These are phyloP conservation scores for Penicillium digitatum DNA, from an alignment of 2,329 filamentous ascomycete genomes.

Conservation along the genomic window DNA sequence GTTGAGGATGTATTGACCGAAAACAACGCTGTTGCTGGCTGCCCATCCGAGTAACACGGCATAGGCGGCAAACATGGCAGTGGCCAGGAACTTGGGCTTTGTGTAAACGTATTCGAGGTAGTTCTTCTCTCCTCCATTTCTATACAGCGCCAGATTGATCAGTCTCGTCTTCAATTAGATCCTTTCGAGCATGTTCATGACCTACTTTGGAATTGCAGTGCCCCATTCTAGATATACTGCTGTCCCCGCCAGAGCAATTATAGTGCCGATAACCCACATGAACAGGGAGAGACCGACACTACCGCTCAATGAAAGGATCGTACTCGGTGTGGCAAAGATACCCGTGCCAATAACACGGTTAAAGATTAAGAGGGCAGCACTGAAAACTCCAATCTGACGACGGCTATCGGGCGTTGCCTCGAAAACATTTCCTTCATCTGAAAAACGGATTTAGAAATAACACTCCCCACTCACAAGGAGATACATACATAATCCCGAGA, in stretches of 20 bases:
- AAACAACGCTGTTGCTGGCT: constrained; percentile 51
- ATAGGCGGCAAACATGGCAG: constrained; percentile 53
- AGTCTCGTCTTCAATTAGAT: not conserved
- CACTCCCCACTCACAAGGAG: not conserved
- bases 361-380: constrained; percentile 47
- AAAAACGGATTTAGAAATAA: constrained; percentile 8
- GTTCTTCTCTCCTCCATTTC: constrained; percentile 52
- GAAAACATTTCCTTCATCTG: constrained; percentile 39
- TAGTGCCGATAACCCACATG: constrained; percentile 48
- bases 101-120: constrained; percentile 54
- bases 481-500: constrained; percentile 33
- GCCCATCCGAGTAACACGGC: constrained; percentile 51
- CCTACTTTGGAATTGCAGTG: constrained; percentile 46
- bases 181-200: not conserved
- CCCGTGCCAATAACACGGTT: constrained; percentile 50
- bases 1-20: constrained; percentile 52
- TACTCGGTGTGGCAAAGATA: constrained; percentile 49
- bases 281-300: constrained; percentile 48
- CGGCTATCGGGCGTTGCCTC: constrained; percentile 35
- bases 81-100: constrained; percentile 51
- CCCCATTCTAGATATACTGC: constrained; percentile 50
- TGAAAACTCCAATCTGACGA: constrained; percentile 41
- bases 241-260: constrained; percentile 47
- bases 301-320: constrained; percentile 43
- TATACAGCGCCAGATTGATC: constrained; percentile 16